Conservation (phyloP, 345 rosid genomes). For the Euphorbia lathyris region DNA sequence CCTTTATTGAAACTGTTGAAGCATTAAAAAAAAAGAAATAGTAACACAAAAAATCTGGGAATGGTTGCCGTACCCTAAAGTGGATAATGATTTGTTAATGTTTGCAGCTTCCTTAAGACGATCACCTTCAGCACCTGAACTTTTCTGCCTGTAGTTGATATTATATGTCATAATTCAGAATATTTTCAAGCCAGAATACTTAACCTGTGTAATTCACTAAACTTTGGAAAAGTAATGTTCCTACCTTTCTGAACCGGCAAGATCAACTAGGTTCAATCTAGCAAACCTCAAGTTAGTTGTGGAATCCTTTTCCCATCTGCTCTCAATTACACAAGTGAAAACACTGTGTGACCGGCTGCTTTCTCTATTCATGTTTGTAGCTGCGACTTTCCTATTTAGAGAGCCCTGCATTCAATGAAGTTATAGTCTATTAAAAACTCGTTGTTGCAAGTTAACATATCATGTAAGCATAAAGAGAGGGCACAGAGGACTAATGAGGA, state of each 20-base stretch:
- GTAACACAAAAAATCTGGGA: constrained; percentile 13
- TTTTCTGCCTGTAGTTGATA: constrained; percentile 67
- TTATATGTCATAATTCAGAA: constrained; percentile 2
- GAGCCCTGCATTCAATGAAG: constrained; percentile 55
- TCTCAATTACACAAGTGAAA: constrained; percentile 87
- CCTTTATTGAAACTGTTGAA: constrained; percentile 6
- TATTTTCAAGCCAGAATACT: constrained; percentile 6
- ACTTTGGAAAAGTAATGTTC: constrained; percentile 10
- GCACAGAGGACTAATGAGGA: background rate
- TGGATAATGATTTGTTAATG: constrained; percentile 91
- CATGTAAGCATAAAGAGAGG: background rate
- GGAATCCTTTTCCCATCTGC: constrained; percentile 93
- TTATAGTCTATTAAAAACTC: background rate
- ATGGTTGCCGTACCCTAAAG: constrained; percentile 63
- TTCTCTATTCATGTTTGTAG: constrained; percentile 95
- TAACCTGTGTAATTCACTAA: constrained; percentile 8
- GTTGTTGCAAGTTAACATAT: background rate
- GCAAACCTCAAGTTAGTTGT: constrained; percentile 84
- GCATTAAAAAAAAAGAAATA: background rate
- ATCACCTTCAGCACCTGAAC: constrained; percentile 97
- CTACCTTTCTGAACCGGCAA: constrained; percentile 95
- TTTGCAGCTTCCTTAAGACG: constrained; percentile 97
- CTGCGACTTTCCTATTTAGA: constrained; percentile 82
- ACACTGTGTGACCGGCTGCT: constrained; percentile 97
- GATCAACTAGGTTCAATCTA: constrained; percentile 87